Evolutionary conservation across 176 grass and related monocot genomes (phyloP).

Genomic region (Avena insularis): DNA sequence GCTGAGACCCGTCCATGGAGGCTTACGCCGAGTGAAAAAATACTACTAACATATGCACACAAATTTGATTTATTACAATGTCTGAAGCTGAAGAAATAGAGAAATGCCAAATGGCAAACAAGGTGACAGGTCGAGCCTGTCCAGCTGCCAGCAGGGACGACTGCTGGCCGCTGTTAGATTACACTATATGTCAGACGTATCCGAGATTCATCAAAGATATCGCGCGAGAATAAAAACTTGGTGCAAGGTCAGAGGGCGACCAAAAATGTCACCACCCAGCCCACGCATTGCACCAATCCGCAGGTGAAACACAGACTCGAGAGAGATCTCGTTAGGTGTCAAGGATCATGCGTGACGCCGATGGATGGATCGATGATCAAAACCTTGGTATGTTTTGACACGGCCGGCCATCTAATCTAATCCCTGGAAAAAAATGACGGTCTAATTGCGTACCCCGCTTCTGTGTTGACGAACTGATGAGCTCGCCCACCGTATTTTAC

Average conservation of each 20-base stretch:
- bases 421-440: constrained; percentile 15
- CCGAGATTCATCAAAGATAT: constrained; percentile 11
- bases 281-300: constrained; percentile 15
- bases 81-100: not conserved
- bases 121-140: not conserved
- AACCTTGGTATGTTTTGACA: constrained; percentile 15
- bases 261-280: not conserved
- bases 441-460: constrained; percentile 10
- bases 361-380: constrained; percentile 19
- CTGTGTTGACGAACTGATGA: constrained; percentile 39
- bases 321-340: constrained; percentile 32
- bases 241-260: not conserved
- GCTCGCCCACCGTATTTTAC: constrained; percentile 1
- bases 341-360: constrained; percentile 26
- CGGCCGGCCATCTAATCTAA: not conserved
- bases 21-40: too few relatives aligned
- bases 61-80: not conserved
- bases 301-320: not conserved
- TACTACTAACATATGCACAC: too few relatives aligned
- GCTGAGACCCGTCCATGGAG: too few relatives aligned
- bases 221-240: not conserved
- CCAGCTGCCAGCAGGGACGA: not conserved
- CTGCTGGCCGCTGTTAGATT: not conserved
- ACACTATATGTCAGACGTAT: not conserved
- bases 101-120: not conserved